These are phyloP conservation scores for Fusarium protoensiforme DNA, from an alignment of 2,329 filamentous ascomycete genomes.

Conservation along the genomic window DNA sequence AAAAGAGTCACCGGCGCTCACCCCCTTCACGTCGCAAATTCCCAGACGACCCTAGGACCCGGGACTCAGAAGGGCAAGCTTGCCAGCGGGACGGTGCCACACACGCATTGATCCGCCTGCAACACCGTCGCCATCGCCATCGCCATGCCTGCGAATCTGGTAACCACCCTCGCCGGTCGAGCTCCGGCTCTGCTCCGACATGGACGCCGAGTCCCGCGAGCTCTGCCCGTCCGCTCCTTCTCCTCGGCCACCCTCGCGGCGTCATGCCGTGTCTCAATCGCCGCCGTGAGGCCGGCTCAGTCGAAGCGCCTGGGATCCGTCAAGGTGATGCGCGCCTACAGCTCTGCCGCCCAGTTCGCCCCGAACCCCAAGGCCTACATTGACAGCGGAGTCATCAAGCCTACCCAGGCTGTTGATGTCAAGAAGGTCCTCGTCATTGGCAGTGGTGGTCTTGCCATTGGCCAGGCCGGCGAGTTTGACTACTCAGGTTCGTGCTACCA, in stretches of 20 bases:
- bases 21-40: slow-evolving; percentile 30
- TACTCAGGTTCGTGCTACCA: slow-evolving; percentile 81
- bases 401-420: slow-evolving; percentile 83
- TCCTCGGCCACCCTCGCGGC: slow-evolving; percentile 50
- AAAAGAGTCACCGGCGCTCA: slow-evolving; percentile 42
- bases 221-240: slow-evolving; percentile 57
- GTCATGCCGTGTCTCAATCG: slow-evolving; percentile 38
- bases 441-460: slow-evolving; percentile 94
- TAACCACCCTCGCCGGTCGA: slow-evolving; percentile 62
- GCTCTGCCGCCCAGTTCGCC: slow-evolving; percentile 68
- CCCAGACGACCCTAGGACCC: slow-evolving; percentile 43
- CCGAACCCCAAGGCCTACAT: slow-evolving; percentile 89
- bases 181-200: slow-evolving; percentile 68
- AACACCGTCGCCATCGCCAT: slow-evolving; percentile 45
- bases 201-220: slow-evolving; percentile 60
- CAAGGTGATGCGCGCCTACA: slow-evolving; percentile 56
- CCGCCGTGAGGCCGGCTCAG: slow-evolving; percentile 44
- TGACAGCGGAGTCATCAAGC: slow-evolving; percentile 86
- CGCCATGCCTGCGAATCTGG: slow-evolving; percentile 51
- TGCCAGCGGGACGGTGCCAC: slow-evolving; percentile 50
- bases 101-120: slow-evolving; percentile 49
- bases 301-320: slow-evolving; percentile 61
- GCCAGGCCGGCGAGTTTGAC: slow-evolving; percentile 97
- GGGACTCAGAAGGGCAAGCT: slow-evolving; percentile 46
- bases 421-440: slow-evolving; percentile 98